Conservation (phyloP, 768 basidiomycete genomes). For the Hemileccinum rubropunctum region DNA sequence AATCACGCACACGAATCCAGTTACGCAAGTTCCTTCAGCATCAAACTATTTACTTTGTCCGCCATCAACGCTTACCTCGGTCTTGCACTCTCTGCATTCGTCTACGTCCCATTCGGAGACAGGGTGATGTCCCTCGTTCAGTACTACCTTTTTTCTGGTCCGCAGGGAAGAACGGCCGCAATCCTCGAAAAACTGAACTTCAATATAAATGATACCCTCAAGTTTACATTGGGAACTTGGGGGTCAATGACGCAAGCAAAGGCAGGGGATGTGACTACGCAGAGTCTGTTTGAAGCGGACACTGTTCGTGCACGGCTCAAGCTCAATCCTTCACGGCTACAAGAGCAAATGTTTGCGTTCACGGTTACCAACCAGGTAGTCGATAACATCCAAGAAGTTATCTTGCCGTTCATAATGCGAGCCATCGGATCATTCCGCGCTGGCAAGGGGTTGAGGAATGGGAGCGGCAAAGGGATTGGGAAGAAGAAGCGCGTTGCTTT, state of each 20-base stretch:
- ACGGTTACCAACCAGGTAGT: conserved; percentile 86
- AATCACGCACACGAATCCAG: conserved; percentile 82
- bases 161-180: conserved; percentile 11
- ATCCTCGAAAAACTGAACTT: conserved; percentile 23
- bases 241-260: conserved; percentile 6
- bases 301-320: conserved; percentile 49
- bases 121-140: conserved; percentile 65
- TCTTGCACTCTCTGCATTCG: conserved; percentile 89
- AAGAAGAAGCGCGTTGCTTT: conserved; percentile 71
- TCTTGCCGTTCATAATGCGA: conserved; percentile 74
- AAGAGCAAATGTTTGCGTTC: conserved; percentile 92
- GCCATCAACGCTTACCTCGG: conserved; percentile 90
- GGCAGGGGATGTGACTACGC: conserved; percentile 14
- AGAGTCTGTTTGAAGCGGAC: conserved; percentile 51
- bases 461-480: conserved; percentile 18
- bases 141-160: conserved; percentile 23
- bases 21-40: conserved; percentile 75
- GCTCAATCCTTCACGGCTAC: conserved; percentile 65
- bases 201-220: conserved; percentile 26
- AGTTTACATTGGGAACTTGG: conserved; percentile 27
- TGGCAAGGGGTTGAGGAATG: conserved; percentile 37
- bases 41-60: conserved; percentile 88
- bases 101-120: conserved; percentile 93
- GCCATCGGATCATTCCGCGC: conserved; percentile 50
- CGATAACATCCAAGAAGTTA: conserved; percentile 75